phyloP scores from a whole-genome alignment of 192 early-diverging fungal species.

The Obelidium mucronatum region DNA sequence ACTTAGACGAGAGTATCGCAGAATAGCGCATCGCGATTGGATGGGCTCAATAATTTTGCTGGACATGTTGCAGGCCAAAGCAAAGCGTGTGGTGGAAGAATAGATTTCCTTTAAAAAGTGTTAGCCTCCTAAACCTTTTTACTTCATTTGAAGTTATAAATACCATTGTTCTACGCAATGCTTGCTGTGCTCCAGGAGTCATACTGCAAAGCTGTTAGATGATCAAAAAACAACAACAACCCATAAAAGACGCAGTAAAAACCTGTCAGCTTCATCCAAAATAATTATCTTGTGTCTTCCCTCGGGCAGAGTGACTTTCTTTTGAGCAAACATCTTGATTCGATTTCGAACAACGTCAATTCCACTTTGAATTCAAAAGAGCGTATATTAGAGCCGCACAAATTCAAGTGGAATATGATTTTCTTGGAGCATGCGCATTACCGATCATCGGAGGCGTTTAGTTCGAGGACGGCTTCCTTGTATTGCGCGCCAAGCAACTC shows the following conservation, averaged over 20 bases:
- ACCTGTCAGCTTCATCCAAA: conserved; percentile 96
- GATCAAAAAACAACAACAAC: too few species aligned
- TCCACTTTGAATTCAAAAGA: conserved; percentile 60
- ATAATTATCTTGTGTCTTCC: conserved; percentile 79
- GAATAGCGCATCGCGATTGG: conserved; percentile 92
- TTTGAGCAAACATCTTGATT: conserved; percentile 99
- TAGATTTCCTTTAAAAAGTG: conserved; percentile 74
- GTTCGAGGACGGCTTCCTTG: conserved; percentile 94
- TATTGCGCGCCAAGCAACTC: conserved; percentile 83
- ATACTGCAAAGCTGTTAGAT: conserved; percentile 66
- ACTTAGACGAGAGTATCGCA: conserved; percentile 82
- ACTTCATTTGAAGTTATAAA: too few species aligned
- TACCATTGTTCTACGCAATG: conserved; percentile 92
- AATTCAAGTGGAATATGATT: neutral
- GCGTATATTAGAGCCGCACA: neutral
- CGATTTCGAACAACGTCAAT: conserved; percentile 96
- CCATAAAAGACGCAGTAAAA: neutral
- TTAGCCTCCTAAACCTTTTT: too few species aligned
- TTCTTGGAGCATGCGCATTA: conserved; percentile 35
- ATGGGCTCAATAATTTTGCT: conserved; percentile 99
- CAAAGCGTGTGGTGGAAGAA: conserved; percentile 94
- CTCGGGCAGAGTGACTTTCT: conserved; percentile 92
- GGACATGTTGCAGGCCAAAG: conserved; percentile 94
- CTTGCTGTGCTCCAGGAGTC: conserved; percentile 97
- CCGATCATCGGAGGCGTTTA: conserved; percentile 99